A percentile compares a stretch with the other conserved stretches of the same genome.
These are phyloP conservation scores for Trematosphaeria pertusa DNA, from an alignment of 2,329 filamentous ascomycete genomes.

Conservation along the genomic window DNA sequence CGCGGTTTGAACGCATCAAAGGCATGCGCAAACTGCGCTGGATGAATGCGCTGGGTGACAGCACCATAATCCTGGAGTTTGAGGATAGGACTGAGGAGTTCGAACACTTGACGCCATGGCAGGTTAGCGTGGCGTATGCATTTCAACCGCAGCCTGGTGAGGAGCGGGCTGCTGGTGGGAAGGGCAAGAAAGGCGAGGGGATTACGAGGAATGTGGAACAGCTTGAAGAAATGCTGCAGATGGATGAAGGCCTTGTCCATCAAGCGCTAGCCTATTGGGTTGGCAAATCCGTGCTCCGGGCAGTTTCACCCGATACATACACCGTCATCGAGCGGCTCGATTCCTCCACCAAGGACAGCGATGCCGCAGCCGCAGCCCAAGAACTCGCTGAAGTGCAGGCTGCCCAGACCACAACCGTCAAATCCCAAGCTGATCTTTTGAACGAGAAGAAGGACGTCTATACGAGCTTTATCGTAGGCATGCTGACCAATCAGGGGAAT, in stretches of 20 bases:
- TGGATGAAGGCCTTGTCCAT: constrained; percentile 75
- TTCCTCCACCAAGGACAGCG: constrained; percentile 32
- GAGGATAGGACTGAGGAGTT: constrained; percentile 78
- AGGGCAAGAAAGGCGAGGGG: constrained; percentile 25
- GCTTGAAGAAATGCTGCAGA: constrained; percentile 65
- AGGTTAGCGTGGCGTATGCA: constrained; percentile 85
- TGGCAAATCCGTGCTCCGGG: constrained; percentile 69
- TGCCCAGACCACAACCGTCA: constrained; percentile 56
- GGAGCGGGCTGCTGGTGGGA: constrained; percentile 26
- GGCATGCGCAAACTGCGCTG: constrained; percentile 85
- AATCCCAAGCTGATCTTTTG: constrained; percentile 64
- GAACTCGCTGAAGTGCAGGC: constrained; percentile 46
- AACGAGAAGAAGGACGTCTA: constrained; percentile 77
- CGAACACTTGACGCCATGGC: constrained; percentile 81
- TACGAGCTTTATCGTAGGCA: constrained; percentile 90
- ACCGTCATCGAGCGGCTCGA: constrained; percentile 68
- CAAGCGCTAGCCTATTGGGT: constrained; percentile 75
- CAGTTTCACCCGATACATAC: constrained; percentile 59
- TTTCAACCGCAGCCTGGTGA: constrained; percentile 66
- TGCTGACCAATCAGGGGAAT: constrained; percentile 90
- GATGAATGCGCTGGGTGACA: constrained; percentile 82
- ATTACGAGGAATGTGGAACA: constrained; percentile 52
- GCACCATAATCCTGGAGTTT: constrained; percentile 80
- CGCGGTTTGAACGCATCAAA: constrained; percentile 81
- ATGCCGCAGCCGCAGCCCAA: constrained; percentile 47